Percentiles rank a stretch among this genome's conserved stretches.
These are phyloP conservation scores for Byssothecium circinans DNA, from an alignment of 2,329 filamentous ascomycete genomes.

Conservation along the genomic window DNA sequence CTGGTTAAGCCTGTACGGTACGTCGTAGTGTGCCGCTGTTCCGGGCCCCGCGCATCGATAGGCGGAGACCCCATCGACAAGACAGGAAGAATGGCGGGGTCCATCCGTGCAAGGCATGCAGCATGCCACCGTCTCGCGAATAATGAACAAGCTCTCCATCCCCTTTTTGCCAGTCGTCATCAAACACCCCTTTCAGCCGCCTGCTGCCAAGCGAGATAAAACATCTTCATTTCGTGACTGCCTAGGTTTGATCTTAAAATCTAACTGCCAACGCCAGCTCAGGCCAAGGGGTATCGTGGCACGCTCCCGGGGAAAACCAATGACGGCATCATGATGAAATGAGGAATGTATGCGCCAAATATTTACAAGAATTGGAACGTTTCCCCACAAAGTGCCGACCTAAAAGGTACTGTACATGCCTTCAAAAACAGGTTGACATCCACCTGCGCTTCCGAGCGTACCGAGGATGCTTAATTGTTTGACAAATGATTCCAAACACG, in stretches of 20 bases:
- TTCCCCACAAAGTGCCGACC: not conserved
- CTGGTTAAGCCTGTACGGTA: too few relatives aligned
- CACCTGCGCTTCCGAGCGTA: not conserved
- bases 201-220: conserved; percentile 4
- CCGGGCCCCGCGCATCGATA: too few relatives aligned
- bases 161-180: too few relatives aligned
- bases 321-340: conserved; percentile 4
- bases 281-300: conserved; percentile 13
- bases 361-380: not conserved
- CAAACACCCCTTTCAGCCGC: not conserved
- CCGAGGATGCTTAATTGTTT: not conserved
- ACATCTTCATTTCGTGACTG: conserved; percentile 13
- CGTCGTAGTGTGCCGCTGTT: too few relatives aligned
- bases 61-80: too few relatives aligned
- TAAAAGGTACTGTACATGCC: not conserved
- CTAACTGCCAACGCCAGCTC: not conserved
- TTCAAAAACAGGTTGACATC: not conserved
- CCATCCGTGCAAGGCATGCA: too few relatives aligned
- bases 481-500: too few relatives aligned
- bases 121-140: too few relatives aligned
- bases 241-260: conserved; percentile 1
- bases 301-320: conserved; percentile 8
- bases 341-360: not conserved
- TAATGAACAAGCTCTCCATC: too few relatives aligned
- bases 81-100: too few relatives aligned